Evolutionary conservation across 2,329 filamentous ascomycete genomes (phyloP).

Genomic region (Ceratocystis huliohia): DNA sequence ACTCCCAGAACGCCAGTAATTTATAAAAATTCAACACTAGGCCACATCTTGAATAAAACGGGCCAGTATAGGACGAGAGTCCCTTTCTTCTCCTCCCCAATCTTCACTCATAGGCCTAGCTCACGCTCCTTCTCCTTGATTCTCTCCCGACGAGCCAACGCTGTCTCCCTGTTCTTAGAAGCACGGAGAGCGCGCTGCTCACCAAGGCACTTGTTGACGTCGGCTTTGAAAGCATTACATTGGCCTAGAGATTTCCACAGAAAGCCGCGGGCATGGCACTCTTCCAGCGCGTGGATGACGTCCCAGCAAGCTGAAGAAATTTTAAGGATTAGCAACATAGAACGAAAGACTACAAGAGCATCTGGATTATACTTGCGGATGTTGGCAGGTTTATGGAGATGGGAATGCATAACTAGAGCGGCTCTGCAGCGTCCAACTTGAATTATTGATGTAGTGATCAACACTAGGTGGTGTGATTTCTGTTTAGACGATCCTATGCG

Average conservation of each 20-base stretch:
- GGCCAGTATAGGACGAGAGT: not conserved
- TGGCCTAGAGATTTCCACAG: constrained; percentile 80
- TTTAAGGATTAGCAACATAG: constrained; percentile 6
- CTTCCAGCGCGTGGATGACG: constrained; percentile 83
- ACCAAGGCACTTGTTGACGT: constrained; percentile 75
- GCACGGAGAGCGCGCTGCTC: constrained; percentile 69
- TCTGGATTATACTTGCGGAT: constrained; percentile 17
- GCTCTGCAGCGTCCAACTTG: not conserved
- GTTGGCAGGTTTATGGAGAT: constrained; percentile 74
- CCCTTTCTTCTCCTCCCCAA: not conserved
- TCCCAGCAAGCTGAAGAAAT: constrained; percentile 67
- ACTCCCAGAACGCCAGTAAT: constrained; percentile 14
- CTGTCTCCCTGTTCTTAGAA: constrained; percentile 57
- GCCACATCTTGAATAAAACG: no score
- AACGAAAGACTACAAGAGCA: not conserved
- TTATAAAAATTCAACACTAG: not conserved
- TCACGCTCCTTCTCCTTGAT: constrained; percentile 60
- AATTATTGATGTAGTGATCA: not conserved
- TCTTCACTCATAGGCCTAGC: constrained; percentile 28
- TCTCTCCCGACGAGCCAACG: constrained; percentile 53
- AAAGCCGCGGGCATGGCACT: constrained; percentile 88
- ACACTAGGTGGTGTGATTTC: not conserved
- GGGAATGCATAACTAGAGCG: constrained; percentile 70
- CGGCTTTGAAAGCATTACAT: constrained; percentile 75
- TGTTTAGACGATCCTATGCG: not conserved